A percentile compares a stretch with the other conserved stretches of the same genome.
Conservation (phyloP, 345 rosid species). For the Bruguiera parviflora region DNA sequence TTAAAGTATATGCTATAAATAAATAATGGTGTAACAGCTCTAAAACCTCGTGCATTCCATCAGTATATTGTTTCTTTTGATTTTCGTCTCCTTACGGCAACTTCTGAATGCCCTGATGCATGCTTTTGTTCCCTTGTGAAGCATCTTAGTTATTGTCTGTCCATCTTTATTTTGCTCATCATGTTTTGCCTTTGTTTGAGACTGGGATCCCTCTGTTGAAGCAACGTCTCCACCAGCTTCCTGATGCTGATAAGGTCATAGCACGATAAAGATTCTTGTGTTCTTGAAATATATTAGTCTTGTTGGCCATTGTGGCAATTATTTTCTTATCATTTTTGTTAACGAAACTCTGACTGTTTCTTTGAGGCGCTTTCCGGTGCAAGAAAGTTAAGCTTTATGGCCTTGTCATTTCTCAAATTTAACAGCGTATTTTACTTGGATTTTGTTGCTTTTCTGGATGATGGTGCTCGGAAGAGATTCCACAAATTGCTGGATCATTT, state of each 20-base stretch:
- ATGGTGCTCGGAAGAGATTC: conserved; percentile 99
- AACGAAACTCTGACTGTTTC: not conserved
- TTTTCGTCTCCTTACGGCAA: no score
- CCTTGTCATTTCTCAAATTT: no score
- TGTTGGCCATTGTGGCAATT: not conserved
- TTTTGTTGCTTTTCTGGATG: conserved; percentile 93
- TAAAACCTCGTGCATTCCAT: no score
- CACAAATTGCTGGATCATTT: conserved; percentile 83
- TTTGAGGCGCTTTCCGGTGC: not conserved
- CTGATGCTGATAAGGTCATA: conserved; percentile 59
- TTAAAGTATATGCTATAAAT: no score
- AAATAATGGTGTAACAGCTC: no score
- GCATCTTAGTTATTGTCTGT: not conserved
- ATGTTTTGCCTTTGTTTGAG: conserved; percentile 93
- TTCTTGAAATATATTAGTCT: conserved; percentile 7
- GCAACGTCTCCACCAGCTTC: conserved; percentile 78
- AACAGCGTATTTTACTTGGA: conserved; percentile 29
- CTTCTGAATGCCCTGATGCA: no score
- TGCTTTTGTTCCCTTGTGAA: no score
- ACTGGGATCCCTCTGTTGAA: conserved; percentile 91
- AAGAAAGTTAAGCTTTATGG: not conserved
- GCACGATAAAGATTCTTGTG: not conserved
- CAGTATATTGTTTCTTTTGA: no score
- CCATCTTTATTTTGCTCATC: conserved; percentile 68
- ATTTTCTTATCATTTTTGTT: not conserved